Percentiles rank a stretch among this genome's conserved stretches.
Conservation (phyloP, 2,329 filamentous ascomycete genomes). For the Xylogone sp. region DNA sequence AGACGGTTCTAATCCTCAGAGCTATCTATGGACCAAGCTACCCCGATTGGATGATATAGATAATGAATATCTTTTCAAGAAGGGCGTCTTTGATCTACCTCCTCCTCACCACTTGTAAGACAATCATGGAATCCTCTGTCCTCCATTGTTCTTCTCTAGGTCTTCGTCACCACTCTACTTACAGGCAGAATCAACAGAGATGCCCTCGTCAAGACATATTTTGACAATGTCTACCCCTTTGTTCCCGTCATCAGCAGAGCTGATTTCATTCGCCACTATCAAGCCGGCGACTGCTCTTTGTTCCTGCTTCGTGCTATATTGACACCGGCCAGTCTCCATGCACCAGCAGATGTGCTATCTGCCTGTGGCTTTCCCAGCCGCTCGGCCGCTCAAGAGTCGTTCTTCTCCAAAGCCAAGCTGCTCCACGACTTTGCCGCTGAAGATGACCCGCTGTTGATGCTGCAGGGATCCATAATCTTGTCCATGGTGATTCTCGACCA, state of each 20-base stretch:
- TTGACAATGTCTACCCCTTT: conserved; percentile 21
- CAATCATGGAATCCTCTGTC: conserved; percentile 5
- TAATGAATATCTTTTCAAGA: conserved; percentile 21
- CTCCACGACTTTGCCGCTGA: conserved; percentile 20
- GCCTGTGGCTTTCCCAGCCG: conserved; percentile 19
- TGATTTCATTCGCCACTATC: conserved; percentile 19
- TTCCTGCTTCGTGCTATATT: conserved; percentile 19
- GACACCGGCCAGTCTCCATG: conserved; percentile 18
- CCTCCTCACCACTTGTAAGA: conserved; percentile 16
- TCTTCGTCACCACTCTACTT: conserved; percentile 13
- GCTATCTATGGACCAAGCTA: conserved; percentile 17
- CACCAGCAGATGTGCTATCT: conserved; percentile 18
- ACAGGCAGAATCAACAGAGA: conserved; percentile 14
- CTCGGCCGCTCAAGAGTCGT: conserved; percentile 19
- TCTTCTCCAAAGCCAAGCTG: conserved; percentile 22
- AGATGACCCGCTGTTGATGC: conserved; percentile 19
- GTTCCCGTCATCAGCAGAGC: conserved; percentile 17
- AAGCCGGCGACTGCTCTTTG: conserved; percentile 19
- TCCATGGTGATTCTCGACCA: conserved; percentile 20
- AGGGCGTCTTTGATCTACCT: conserved; percentile 22
- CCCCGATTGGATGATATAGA: conserved; percentile 19
- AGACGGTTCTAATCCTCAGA: conserved; percentile 17
- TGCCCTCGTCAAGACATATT: conserved; percentile 19
- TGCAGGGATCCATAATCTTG: conserved; percentile 22
- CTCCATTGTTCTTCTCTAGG: conserved; percentile 5